These are phyloP conservation scores for Myriosclerotinia curreyana DNA, from an alignment of 2,329 filamentous ascomycete species.

Conservation along the genomic window DNA sequence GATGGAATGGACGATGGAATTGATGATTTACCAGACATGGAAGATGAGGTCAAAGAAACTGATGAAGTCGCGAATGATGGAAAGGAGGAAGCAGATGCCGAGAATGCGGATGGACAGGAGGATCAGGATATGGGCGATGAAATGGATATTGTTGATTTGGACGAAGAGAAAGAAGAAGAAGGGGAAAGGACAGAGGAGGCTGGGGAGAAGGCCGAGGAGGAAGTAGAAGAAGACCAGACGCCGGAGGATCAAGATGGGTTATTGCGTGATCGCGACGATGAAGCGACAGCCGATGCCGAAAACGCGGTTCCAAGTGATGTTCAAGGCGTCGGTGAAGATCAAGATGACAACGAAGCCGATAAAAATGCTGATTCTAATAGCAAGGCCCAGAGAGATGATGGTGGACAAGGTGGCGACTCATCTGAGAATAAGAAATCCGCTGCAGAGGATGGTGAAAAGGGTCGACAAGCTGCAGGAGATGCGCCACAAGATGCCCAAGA, in stretches of 20 bases:
- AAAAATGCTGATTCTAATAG: conserved; percentile 58
- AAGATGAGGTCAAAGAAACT: conserved; percentile 42
- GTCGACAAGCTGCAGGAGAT: conserved; percentile 45
- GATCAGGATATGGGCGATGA: conserved; percentile 41
- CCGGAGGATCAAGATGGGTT: conserved; percentile 49
- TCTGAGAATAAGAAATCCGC: conserved; percentile 61
- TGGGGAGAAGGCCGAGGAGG: conserved; percentile 48
- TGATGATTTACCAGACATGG: conserved; percentile 54
- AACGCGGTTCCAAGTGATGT: conserved; percentile 62
- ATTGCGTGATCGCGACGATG: conserved; percentile 44
- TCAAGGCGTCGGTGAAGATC: conserved; percentile 62
- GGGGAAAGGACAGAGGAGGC: conserved; percentile 50
- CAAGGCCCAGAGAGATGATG: conserved; percentile 63
- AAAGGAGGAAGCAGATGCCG: conserved; percentile 46
- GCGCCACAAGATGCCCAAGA: conserved; percentile 40
- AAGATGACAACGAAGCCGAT: conserved; percentile 62
- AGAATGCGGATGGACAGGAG: conserved; percentile 42
- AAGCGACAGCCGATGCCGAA: conserved; percentile 55
- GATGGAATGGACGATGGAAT: conserved; percentile 44
- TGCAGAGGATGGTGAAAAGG: conserved; percentile 59
- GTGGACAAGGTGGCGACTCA: conserved; percentile 61
- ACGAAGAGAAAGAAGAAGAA: conserved; percentile 37
- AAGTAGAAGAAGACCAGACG: conserved; percentile 49
- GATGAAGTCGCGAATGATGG: conserved; percentile 42
- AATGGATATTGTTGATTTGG: conserved; percentile 38